These are phyloP conservation scores for Starmerella vaccinii DNA, from an alignment of 805 yeast genomes.

Conservation along the genomic window DNA sequence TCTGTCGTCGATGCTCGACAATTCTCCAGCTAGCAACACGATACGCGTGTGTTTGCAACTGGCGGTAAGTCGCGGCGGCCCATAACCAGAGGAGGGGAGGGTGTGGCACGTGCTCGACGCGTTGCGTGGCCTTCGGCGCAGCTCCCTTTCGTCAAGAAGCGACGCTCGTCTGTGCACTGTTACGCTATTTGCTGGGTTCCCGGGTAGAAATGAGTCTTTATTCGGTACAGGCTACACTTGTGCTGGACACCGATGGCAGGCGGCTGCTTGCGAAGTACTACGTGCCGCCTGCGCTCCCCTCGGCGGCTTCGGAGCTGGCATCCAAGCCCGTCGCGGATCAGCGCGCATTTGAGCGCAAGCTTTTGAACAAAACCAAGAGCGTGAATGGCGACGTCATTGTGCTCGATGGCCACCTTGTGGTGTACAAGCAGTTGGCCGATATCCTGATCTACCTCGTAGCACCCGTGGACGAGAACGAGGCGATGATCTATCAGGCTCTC, in stretches of 20 bases:
- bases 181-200: neutral
- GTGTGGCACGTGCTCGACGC: neutral
- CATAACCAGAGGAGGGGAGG: too few relatives aligned
- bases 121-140: neutral
- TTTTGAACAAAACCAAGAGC: constrained; percentile 69
- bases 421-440: constrained; percentile 81
- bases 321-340: constrained; percentile 51
- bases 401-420: constrained; percentile 66
- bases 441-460: constrained; percentile 63
- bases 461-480: constrained; percentile 73
- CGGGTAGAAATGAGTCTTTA: constrained; percentile 43
- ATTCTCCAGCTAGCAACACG: neutral
- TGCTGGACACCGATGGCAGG: constrained; percentile 72
- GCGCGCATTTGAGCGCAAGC: constrained; percentile 58
- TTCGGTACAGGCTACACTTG: constrained; percentile 67
- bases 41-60: too few relatives aligned
- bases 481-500: constrained; percentile 62
- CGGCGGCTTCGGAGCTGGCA: constrained; percentile 29
- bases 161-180: neutral
- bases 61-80: neutral
- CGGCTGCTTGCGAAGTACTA: constrained; percentile 81
- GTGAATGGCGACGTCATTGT: constrained; percentile 70
- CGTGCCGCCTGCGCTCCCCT: constrained; percentile 45
- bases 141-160: neutral
- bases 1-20: neutral